Base-by-base conservation (phyloP, 2,329 filamentous ascomycete species). In the Colletotrichum sp. region DNA sequence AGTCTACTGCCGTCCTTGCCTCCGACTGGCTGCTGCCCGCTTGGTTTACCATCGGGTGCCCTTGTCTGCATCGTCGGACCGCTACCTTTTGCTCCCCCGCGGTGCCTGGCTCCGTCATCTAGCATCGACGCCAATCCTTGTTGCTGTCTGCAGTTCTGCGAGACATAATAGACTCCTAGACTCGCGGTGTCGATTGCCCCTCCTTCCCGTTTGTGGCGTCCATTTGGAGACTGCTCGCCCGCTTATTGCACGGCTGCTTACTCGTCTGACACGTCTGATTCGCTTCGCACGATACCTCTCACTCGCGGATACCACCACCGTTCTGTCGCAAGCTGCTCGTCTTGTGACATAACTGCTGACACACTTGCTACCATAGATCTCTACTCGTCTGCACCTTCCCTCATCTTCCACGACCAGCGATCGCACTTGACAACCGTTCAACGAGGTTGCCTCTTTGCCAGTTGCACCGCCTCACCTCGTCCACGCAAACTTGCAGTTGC, bases 21-120 rank as follows among this genome's bases (percentile, higher is more conserved):
- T 65, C 58, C 18, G 36, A 70, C 65, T 74, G 65, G 74, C 26
- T 70, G 73, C 59, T 55, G 52, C 59, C 34, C 48, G 43, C 69
- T 67, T 48, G 30, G 14, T 56, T 18, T 21, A 43, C 30, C 21
- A 55, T 48, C 28, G 48, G 63, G 26, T 24, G 12, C 24, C 32
- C 61, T 38, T 34, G 26, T 32, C 38, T 65, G 71, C 30, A 52
- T 66, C 63, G 24, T 21, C 48, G 52, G 74, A 32, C 74, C 32
- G 61, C 52, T 74, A 36, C 36, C 66, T 48, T 48, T 24, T 24
- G 21, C 58, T 34, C 61, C 61, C 52, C 69, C 30, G 48, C 69
- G 69, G 38, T 69, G 58, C 73, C 59, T 75, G 61, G 28, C 67
- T 73, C 73, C 63, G 69, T 73, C 73, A 75, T 73, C 69, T 34